Conservation (phyloP, 1,284 basidiomycete species). For the Cutaneotrichosporon sp. region DNA sequence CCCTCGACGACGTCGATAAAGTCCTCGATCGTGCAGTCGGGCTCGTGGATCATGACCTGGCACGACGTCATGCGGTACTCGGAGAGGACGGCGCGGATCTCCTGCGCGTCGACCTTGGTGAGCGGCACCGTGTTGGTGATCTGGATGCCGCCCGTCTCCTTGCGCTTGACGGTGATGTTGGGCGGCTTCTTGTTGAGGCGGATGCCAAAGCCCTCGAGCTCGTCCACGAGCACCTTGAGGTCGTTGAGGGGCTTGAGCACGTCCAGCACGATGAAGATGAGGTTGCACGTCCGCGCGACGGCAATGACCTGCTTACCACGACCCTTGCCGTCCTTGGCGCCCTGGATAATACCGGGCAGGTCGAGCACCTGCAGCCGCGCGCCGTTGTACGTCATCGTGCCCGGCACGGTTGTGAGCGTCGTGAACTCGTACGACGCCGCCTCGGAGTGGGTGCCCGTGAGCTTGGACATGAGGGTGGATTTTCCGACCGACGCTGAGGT, state of each 20-base stretch:
- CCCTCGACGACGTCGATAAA: slow-evolving; percentile 96
- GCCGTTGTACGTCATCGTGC: slow-evolving; percentile 70
- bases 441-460: slow-evolving; percentile 97
- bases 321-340: slow-evolving; percentile 97
- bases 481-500: slow-evolving; percentile 53
- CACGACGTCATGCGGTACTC: slow-evolving; percentile 88
- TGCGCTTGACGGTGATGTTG: slow-evolving; percentile 81
- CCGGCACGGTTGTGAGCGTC: slow-evolving; percentile 70
- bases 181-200: slow-evolving; percentile 95
- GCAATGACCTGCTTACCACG: slow-evolving; percentile 94
- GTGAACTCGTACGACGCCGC: slow-evolving; percentile 99
- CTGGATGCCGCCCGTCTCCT: slow-evolving; percentile 82
- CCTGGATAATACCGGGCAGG: slow-evolving; percentile 81
- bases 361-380: slow-evolving; percentile 65
- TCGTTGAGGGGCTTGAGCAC: slow-evolving; percentile 96
- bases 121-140: slow-evolving; percentile 96
- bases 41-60: slow-evolving; percentile 92
- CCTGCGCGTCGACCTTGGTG: slow-evolving; percentile 93
- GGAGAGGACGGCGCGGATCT: slow-evolving; percentile 92
- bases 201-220: slow-evolving; percentile 96
- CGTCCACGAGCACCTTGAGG: slow-evolving; percentile 85
- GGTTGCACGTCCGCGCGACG: slow-evolving; percentile 94
- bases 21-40: slow-evolving; percentile 92
- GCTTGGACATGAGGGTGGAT: slow-evolving; percentile 96
- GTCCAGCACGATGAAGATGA: slow-evolving; percentile 98